A percentile compares a stretch with the other conserved stretches of the same genome.
These are phyloP conservation scores for Didymella pinodella DNA, from an alignment of 2,329 filamentous ascomycete genomes.

Conservation along the genomic window DNA sequence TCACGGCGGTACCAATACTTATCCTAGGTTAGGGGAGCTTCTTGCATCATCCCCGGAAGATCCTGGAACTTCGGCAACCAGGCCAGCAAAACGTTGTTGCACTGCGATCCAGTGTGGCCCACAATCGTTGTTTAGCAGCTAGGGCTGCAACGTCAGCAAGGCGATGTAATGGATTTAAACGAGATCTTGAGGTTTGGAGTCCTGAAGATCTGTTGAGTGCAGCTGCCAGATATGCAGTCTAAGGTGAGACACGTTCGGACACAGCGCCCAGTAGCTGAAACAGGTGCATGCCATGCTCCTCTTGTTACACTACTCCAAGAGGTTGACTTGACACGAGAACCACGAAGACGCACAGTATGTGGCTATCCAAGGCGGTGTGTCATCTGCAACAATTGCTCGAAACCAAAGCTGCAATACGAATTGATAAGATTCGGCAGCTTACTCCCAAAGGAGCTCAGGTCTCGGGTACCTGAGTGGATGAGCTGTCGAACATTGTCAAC, in stretches of 20 bases:
- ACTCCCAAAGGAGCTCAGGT: conserved; percentile 6
- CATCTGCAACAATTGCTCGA: conserved; percentile 7
- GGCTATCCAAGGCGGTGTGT: conserved; percentile 20
- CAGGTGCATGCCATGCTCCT: conserved; percentile 31
- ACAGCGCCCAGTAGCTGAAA: conserved; percentile 35
- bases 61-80: conserved; percentile 16
- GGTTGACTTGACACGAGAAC: conserved; percentile 28
- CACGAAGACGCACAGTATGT: conserved; percentile 8
- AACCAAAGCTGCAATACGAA: neutral
- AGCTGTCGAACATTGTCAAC: conserved; percentile 6
- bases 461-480: conserved; percentile 25
- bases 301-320: conserved; percentile 26
- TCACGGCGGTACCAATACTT: conserved; percentile 19
- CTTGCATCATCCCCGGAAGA: conserved; percentile 7
- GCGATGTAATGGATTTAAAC: conserved; percentile 2
- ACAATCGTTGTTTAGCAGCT: conserved; percentile 1
- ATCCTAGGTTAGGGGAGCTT: conserved; percentile 15
- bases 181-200: neutral
- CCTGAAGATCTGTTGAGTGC: neutral
- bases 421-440: conserved; percentile 2
- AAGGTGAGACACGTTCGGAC: conserved; percentile 30
- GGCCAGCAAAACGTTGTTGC: conserved; percentile 8
- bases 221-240: conserved; percentile 18
- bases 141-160: conserved; percentile 1
- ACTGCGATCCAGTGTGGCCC: conserved; percentile 1